Conservation (phyloP, 192 early-diverging fungal species). For the Umbelopsis isabellina region DNA sequence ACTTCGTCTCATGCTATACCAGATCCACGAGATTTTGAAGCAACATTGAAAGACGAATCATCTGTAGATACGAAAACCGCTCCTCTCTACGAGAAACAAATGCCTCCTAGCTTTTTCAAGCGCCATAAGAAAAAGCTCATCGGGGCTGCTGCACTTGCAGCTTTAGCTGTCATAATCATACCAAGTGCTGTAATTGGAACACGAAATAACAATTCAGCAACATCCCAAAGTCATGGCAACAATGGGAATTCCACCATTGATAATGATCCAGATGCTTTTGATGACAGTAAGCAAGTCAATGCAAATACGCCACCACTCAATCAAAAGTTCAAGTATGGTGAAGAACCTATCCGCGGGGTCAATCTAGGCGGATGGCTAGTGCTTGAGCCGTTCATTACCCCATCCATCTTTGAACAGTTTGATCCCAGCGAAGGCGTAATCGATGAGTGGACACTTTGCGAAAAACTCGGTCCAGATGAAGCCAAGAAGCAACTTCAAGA, state of each 20-base stretch:
- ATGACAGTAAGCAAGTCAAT: slow-evolving; percentile 34
- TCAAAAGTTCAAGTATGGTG: slow-evolving; percentile 44
- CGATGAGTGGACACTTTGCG: slow-evolving; percentile 71
- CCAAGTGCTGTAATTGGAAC: slow-evolving; percentile 5
- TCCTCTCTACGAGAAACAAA: background rate
- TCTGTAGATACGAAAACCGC: too few species aligned
- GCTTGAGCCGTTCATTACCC: slow-evolving; percentile 61
- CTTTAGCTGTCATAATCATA: slow-evolving; percentile 7
- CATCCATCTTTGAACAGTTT: slow-evolving; percentile 50
- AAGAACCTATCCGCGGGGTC: slow-evolving; percentile 61
- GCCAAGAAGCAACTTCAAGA: slow-evolving; percentile 48
- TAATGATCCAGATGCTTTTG: slow-evolving; percentile 6
- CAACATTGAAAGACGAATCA: background rate
- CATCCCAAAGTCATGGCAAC: background rate
- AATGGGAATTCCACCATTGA: background rate
- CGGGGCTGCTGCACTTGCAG: background rate
- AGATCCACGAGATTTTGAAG: slow-evolving; percentile 16
- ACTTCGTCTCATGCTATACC: too few species aligned
- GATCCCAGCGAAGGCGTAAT: slow-evolving; percentile 35
- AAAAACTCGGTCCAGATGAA: slow-evolving; percentile 54
- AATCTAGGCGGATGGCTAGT: slow-evolving; percentile 76
- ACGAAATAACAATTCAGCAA: background rate
- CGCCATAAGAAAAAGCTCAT: slow-evolving; percentile 4
- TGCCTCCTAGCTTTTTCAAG: background rate
- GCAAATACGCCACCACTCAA: slow-evolving; percentile 45